Evolutionary conservation across 139 green algal species (phyloP), one percentile per base, ranked within the genome.

Genomic region (Coelastrella sp.): DNA sequence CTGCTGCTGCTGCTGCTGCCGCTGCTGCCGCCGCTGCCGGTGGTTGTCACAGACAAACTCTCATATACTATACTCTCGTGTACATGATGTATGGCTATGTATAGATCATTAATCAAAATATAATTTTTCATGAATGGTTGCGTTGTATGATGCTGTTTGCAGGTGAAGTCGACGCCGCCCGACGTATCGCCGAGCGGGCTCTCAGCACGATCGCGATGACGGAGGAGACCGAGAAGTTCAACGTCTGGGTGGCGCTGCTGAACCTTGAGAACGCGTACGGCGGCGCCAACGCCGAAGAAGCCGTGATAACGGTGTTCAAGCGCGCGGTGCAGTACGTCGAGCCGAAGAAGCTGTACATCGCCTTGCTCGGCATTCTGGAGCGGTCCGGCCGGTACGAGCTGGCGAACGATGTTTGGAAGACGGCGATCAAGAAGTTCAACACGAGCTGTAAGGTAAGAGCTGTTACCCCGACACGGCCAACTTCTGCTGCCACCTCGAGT

Each of bases 231-330:
- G 95, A 98, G 85, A 96, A 96, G 89, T 96, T 99, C 89, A 99
- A 99, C 59, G 88, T 99, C 37, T 99, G 97, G 97, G 90, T 98
- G 66, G 97, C 97, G 17, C 95, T 88, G 74, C 89, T 99, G 7
- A 99, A 99, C 87, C 79, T 99, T 72, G 97, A 99, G 89, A 96
- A 95, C 67, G 81, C 88, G 23, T 94, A 97, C 76, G 97, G 96
- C n/a, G 79, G 84, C 25, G 92, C 94, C 0, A 76, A 81, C 0
- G 89, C 88, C 13, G 93, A 96, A 79, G 94, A 98, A 64, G 92
- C 94, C 9, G 88, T 96, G 19, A 91, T 95, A 88, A 82, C 57
- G 59, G 86, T 96, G 32, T 98, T 99, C 86, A 84, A 93, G 35
- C 84, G 90, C 11, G 77, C 59, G 4, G 19, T 97, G 86, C 76